Evolutionary conservation across 345 rosid species (phyloP), one percentile per base, ranked within the genome.

Genomic region (Tarenaya hassleriana): DNA sequence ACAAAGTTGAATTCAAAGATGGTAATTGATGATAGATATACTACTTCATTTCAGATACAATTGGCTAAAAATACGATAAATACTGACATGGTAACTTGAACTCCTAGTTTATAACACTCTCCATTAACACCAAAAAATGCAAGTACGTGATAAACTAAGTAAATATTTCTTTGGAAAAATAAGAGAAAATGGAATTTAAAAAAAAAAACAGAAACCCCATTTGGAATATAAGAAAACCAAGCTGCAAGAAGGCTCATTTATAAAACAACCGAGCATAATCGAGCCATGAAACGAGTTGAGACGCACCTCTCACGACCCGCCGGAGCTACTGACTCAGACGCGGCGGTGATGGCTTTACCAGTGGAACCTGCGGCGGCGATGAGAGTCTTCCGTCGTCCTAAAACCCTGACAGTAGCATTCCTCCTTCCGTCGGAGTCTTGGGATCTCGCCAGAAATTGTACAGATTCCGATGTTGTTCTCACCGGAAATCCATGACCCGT

Each of bases 281-380:
- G 29, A 24, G 29, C 29, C 29, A 24, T 24, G 5, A 24, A 24
- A 24, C 5, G 29, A 24, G 29, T 24, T 24, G 29, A 24, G 52
- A 50, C 52, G 17, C 24, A 68, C 72, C 50, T 61, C 8, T 61
- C 62, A 55, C 29, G 10, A 0, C 55, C 43, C 10, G 17, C 43
- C 3, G 55, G 7, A 1, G 63, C 20, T 3, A 61, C 37, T 55
- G 72, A 16, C 1, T 62, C 68, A 52, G 14, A 2, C 2, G 29
- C 13, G 18, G 68, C 8, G 16, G 55, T 56, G 45, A 56, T 2
- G 10, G 51, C 31, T 31, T 62, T 68, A 39, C 62, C 64, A 1
- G 60, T 62, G 20, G 68, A 56, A 17, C n/a, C n/a, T n/a, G 64
- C 64, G 56, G 72, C 41, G 0, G 66, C 12, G 41, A 48, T 17